Evolutionary conservation across 208 protist species (phyloP), one percentile per base, ranked within the genome.

Genomic region (Trypanosoma avium): DNA sequence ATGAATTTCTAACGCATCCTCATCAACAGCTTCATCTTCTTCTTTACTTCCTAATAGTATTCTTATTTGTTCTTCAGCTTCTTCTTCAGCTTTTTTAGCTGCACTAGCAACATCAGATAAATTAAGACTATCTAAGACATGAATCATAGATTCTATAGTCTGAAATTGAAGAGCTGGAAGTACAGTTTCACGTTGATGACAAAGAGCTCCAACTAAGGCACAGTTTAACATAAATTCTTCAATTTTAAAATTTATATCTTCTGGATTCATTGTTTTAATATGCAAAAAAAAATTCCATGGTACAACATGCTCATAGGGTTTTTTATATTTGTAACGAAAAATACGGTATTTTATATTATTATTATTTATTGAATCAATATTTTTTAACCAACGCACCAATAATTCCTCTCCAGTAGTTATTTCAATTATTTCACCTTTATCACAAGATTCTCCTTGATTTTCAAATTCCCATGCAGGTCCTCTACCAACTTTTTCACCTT

Each of bases 81-180:
- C 22, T 53, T 73, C 58, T 42, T 60, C 48, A 9, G 58, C 65
- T 21, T 64, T 70, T 27, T 60, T 46, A 29, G 66, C 61, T 9
- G 8, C 32, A 21, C 30, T 7, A n/a, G 62, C 56, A 21, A 70
- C 38, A 48, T 22, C 54, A 46, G 59, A 47, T 35, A 89, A 69
- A 48, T 86, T 70, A 30, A 87, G 70, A 4, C 77, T 82, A 61
- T 90, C 79, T 24, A 95, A 38, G 17, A 92, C 72, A 33, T 88
- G 77, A 19, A 91, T 57, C 33, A 84, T 63, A 26, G 79, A 79
- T 47, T 93, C 84, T 19, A 92, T 81, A 3, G 84, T 79, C 52
- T 90, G 80, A 73, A 88, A 92, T 67, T 95, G 89, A 32, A 93
- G 53, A 24, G 76, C 63, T 9, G 79, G 82, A 19, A 88, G 67